phyloP scores from a whole-genome alignment of 2,329 filamentous ascomycete species.

The Tolypocladium endophyticum region DNA sequence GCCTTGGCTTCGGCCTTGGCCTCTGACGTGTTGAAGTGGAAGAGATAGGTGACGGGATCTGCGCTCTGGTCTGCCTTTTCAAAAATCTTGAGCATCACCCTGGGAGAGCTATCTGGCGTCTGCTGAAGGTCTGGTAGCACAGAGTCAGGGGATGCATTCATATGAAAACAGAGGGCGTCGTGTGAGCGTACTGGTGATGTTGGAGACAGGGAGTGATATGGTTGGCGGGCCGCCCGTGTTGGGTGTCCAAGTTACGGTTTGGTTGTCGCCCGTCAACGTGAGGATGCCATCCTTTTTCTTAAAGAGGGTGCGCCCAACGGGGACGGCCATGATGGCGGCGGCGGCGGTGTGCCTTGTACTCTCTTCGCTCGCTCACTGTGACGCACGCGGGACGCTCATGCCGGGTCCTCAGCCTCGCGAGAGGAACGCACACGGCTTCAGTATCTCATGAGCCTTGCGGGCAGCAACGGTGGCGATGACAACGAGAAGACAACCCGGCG shows the following conservation, averaged over 20 bases:
- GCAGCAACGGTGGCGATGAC: neutral
- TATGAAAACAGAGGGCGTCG: neutral
- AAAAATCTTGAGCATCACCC: slow-evolving; percentile 91
- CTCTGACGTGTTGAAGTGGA: slow-evolving; percentile 75
- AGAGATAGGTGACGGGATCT: slow-evolving; percentile 64
- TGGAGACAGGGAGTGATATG: slow-evolving; percentile 59
- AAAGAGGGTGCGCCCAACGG: slow-evolving; percentile 62
- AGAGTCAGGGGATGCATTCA: neutral
- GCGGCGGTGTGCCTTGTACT: neutral
- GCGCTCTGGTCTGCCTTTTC: slow-evolving; percentile 51
- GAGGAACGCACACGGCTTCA: neutral
- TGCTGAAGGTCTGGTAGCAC: slow-evolving; percentile 69
- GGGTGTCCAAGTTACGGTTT: slow-evolving; percentile 73
- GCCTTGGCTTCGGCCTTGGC: slow-evolving; percentile 76
- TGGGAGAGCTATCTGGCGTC: slow-evolving; percentile 75
- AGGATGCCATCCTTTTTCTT: slow-evolving; percentile 94
- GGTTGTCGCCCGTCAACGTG: slow-evolving; percentile 61
- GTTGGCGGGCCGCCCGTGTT: slow-evolving; percentile 51
- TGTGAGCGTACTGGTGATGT: slow-evolving; percentile 64
- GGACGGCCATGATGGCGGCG: slow-evolving; percentile 38
- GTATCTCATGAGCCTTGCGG: neutral
- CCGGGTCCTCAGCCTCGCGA: neutral
- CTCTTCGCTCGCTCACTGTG: neutral
- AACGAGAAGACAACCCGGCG: neutral
- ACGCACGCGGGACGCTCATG: neutral